A percentile compares a stretch with the other conserved stretches of the same genome.
These are phyloP conservation scores for Trichoderma erinaceum DNA, from an alignment of 495 filamentous ascomycete genomes.

Conservation along the genomic window DNA sequence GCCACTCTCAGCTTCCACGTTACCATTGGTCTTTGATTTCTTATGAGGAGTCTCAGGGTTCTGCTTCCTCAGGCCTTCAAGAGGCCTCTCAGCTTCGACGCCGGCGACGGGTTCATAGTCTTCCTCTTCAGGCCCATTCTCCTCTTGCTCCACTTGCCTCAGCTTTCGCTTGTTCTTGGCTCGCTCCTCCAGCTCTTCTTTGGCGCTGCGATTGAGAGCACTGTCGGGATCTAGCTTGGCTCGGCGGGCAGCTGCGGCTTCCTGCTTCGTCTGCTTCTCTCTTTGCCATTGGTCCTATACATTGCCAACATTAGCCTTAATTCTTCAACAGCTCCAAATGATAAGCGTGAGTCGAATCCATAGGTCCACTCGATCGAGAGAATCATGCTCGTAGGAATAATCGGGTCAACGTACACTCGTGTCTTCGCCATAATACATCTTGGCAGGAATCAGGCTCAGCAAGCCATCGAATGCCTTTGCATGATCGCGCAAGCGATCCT, in stretches of 20 bases:
- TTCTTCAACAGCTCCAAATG: background rate
- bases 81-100: conserved; percentile 48
- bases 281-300: conserved; percentile 74
- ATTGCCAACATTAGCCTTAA: background rate
- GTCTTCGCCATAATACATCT: conserved; percentile 85
- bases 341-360: conserved; percentile 14
- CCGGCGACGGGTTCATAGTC: conserved; percentile 34
- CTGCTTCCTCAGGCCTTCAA: conserved; percentile 47
- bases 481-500: conserved; percentile 84
- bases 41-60: conserved; percentile 39
- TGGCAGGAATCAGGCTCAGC: conserved; percentile 86
- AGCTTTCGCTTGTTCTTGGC: conserved; percentile 62
- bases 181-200: conserved; percentile 79
- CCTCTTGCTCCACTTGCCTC: conserved; percentile 26
- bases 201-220: conserved; percentile 60
- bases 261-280: conserved; percentile 82
- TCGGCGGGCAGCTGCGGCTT: conserved; percentile 66
- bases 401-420: conserved; percentile 56
- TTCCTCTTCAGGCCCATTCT: conserved; percentile 25
- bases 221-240: conserved; percentile 84
- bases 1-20: conserved; percentile 7
- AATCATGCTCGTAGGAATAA: background rate
- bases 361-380: background rate
- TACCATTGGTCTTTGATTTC: conserved; percentile 36
- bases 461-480: conserved; percentile 85